Evolutionary conservation across 2,329 filamentous ascomycete genomes (phyloP).

Genomic region (Diplodia corticola): DNA sequence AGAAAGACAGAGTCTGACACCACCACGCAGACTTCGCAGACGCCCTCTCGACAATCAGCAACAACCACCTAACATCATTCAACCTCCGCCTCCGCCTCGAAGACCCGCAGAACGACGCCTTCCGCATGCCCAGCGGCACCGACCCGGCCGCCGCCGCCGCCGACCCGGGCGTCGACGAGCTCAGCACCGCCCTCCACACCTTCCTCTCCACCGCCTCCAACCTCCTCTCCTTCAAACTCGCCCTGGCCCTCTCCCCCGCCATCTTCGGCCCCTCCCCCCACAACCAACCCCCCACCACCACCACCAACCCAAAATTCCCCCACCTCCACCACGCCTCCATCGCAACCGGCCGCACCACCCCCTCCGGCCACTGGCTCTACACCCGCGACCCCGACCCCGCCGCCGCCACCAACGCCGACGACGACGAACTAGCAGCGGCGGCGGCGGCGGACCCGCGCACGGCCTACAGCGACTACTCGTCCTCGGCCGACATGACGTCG

Average conservation of each 20-base stretch:
- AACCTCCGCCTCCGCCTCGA: not conserved
- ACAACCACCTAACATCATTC: not conserved
- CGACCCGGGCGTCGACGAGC: not conserved
- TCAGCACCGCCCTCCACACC: not conserved
- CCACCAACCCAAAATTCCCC: not conserved
- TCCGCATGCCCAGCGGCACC: not conserved
- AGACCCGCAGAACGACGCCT: not conserved
- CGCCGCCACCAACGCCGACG: too few species aligned
- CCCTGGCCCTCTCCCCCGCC: not conserved
- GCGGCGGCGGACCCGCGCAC: not conserved
- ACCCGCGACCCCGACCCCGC: accelerated
- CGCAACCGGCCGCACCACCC: not conserved
- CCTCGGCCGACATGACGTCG: not conserved
- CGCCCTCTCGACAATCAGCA: not conserved
- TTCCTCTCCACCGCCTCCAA: not conserved
- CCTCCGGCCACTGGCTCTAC: conserved; percentile 1
- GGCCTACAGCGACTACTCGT: not conserved
- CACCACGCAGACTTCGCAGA: not conserved
- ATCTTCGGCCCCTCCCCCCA: not conserved
- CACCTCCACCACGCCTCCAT: not conserved
- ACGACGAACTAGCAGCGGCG: too few species aligned
- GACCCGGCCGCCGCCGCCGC: not conserved
- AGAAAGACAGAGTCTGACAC: too few species aligned
- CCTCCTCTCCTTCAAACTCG: not conserved
- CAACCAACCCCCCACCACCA: not conserved